A percentile compares a stretch with the other conserved stretches of the same genome.
Evolutionary conservation across 2,329 filamentous ascomycete genomes (phyloP).

Genomic region (Nigrograna mackinnonii): DNA sequence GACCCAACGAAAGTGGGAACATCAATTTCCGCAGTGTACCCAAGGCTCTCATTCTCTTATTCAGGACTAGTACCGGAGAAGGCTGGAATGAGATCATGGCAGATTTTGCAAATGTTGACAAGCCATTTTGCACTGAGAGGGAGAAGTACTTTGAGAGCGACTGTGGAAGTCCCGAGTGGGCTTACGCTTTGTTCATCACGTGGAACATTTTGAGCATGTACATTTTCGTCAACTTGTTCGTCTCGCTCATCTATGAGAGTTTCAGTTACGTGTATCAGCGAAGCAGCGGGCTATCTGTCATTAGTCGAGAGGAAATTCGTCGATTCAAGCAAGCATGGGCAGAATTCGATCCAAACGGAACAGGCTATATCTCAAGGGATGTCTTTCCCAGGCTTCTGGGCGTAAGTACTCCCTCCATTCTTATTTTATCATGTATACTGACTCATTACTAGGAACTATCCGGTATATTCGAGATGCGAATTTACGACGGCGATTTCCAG

Average conservation of each 20-base stretch:
- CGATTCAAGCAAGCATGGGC: slow-evolving; percentile 99
- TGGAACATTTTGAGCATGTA: slow-evolving; percentile 99
- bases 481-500: slow-evolving; percentile 90
- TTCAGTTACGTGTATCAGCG: slow-evolving; percentile 99
- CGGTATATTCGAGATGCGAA: slow-evolving; percentile 94
- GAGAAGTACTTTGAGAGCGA: slow-evolving; percentile 81
- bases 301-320: slow-evolving; percentile 91
- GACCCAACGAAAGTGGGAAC: slow-evolving; percentile 70
- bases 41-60: slow-evolving; percentile 89
- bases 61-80: slow-evolving; percentile 90
- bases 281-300: slow-evolving; percentile 86
- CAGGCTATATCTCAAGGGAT: slow-evolving; percentile 88
- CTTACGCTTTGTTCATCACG: slow-evolving; percentile 83
- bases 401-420: slow-evolving; percentile 51
- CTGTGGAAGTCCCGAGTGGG: slow-evolving; percentile 90
- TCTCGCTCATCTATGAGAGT: slow-evolving; percentile 98
- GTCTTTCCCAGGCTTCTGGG: slow-evolving; percentile 86
- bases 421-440: slow-evolving; percentile 4
- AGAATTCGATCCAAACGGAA: slow-evolving; percentile 88
- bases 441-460: slow-evolving; percentile 68
- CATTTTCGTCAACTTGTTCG: slow-evolving; percentile 97
- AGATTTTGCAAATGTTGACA: slow-evolving; percentile 80
- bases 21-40: slow-evolving; percentile 93
- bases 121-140: slow-evolving; percentile 78
- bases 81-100: slow-evolving; percentile 98